phyloP scores from a whole-genome alignment of 2,329 filamentous ascomycete species.

The Laburnicola sp. region DNA sequence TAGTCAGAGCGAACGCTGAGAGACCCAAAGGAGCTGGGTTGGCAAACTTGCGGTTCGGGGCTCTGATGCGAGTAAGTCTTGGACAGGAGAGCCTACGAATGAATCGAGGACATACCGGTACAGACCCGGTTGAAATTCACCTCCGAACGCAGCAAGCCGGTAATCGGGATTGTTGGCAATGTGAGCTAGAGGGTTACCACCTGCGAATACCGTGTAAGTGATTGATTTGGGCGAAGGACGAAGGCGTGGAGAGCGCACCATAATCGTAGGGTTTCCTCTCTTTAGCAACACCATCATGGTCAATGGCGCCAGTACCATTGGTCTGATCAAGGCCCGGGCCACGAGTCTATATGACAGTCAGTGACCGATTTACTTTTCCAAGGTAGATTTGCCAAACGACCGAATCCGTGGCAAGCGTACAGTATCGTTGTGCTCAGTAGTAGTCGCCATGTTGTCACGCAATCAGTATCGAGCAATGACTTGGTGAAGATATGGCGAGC shows the following conservation, averaged over 20 bases:
- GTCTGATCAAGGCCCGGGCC: conserved; percentile 17
- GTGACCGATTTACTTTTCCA: background rate
- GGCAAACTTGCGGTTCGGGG: conserved; percentile 54
- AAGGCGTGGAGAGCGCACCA: conserved; percentile 18
- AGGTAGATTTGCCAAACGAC: background rate
- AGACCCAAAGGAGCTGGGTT: conserved; percentile 65
- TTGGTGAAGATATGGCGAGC: conserved; percentile 1
- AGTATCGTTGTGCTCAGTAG: conserved; percentile 41
- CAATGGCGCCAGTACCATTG: conserved; percentile 41
- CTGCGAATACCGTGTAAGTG: conserved; percentile 12
- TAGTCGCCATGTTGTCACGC: conserved; percentile 46
- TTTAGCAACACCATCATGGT: conserved; percentile 44
- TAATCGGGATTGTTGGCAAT: conserved; percentile 51
- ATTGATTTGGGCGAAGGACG: background rate
- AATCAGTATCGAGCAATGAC: conserved; percentile 17
- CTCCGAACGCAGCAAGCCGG: conserved; percentile 54
- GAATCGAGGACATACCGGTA: conserved; percentile 40
- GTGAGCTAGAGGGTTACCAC: conserved; percentile 57
- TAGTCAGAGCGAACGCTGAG: conserved; percentile 67
- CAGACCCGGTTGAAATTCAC: conserved; percentile 57
- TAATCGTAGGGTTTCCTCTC: conserved; percentile 55
- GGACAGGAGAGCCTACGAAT: background rate
- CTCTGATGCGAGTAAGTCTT: conserved; percentile 14
- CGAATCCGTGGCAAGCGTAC: conserved; percentile 25
- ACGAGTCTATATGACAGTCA: background rate